Evolutionary conservation across 2,329 filamentous ascomycete species (phyloP).

Genomic region (Alternaria ventricosa): DNA sequence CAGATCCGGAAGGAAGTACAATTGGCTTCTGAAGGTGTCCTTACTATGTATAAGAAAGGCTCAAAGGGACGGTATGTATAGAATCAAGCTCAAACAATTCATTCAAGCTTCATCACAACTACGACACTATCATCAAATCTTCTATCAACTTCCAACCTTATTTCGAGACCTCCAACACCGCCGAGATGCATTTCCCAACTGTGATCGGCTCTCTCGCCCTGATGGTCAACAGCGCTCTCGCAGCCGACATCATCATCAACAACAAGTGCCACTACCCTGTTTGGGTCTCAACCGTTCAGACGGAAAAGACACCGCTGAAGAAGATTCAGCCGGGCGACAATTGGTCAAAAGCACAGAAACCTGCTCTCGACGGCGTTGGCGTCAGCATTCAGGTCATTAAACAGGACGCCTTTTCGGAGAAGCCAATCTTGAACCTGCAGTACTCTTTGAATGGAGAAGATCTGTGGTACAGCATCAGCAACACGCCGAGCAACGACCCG

Average conservation of each 20-base stretch:
- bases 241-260: constrained; percentile 22
- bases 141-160: background rate
- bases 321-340: constrained; percentile 4
- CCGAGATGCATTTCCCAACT: constrained; percentile 25
- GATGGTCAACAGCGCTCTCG: constrained; percentile 15
- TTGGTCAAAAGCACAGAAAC: constrained; percentile 24
- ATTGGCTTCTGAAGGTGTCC: background rate
- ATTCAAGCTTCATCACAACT: background rate
- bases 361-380: constrained; percentile 13
- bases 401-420: constrained; percentile 16
- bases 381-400: constrained; percentile 36
- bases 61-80: background rate
- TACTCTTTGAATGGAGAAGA: constrained; percentile 28
- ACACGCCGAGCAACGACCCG: background rate
- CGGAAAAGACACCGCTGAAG: background rate
- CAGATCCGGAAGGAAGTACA: constrained; percentile 1
- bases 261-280: constrained; percentile 36
- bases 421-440: constrained; percentile 28
- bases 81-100: background rate
- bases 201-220: constrained; percentile 23
- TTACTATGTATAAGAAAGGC: constrained; percentile 15
- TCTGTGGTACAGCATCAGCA: constrained; percentile 35
- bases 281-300: constrained; percentile 29
- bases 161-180: background rate
- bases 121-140: background rate